Conservation (phyloP, 305 asterid genomes). For the Withania somnifera region DNA sequence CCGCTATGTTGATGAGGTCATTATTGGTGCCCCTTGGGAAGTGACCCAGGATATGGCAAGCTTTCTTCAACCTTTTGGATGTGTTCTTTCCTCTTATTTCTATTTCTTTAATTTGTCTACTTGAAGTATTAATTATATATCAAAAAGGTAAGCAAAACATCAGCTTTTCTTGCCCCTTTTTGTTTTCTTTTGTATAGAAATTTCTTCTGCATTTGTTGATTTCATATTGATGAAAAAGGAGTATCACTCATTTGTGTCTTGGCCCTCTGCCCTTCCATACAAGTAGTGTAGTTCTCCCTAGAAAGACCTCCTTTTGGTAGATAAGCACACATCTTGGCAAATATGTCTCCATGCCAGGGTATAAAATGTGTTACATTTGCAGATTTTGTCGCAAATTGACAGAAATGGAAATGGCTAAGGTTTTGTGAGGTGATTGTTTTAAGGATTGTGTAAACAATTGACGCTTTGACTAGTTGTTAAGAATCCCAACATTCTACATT, state of each 20-base stretch:
- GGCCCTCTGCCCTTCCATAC: not conserved
- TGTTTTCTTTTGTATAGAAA: not conserved
- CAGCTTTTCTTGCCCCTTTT: not conserved
- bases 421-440: not conserved
- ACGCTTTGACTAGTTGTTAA: not conserved
- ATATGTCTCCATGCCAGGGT: not conserved
- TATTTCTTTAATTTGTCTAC: not conserved
- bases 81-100: not conserved
- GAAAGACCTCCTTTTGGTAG: not conserved
- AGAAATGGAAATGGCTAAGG: not conserved
- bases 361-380: not conserved
- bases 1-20: constrained; percentile 91
- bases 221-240: not conserved
- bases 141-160: not conserved
- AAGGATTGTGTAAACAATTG: not conserved
- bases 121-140: not conserved
- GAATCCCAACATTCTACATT: not conserved
- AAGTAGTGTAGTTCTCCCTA: not conserved
- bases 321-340: not conserved
- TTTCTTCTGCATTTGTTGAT: not conserved
- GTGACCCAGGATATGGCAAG: constrained; percentile 77
- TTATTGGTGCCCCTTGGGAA: constrained; percentile 90
- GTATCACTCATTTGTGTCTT: not conserved
- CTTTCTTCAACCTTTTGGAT: not conserved
- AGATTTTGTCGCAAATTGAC: not conserved